Conservation (phyloP, 441 rosid species). For the Erysimum cheiri region DNA sequence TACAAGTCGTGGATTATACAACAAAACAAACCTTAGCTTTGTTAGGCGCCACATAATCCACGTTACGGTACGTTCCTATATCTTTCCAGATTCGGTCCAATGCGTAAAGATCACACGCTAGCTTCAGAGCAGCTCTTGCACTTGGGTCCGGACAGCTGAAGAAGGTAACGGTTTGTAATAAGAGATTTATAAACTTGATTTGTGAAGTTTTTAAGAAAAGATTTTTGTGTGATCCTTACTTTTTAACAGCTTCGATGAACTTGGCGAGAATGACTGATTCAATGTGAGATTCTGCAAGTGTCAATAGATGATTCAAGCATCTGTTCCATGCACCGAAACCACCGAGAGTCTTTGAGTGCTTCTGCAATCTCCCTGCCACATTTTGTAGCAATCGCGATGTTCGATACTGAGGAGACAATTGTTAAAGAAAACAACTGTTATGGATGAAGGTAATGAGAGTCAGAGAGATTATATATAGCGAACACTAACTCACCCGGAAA, state of each 20-base stretch:
- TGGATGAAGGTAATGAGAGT: background rate
- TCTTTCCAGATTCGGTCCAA: conserved; percentile 89
- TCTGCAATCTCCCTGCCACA: conserved; percentile 76
- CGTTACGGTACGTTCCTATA: conserved; percentile 85
- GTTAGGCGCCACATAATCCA: conserved; percentile 91
- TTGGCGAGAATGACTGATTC: conserved; percentile 93
- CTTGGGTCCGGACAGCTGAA: conserved; percentile 82
- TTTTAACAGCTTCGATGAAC: conserved; percentile 87
- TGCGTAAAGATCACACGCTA: conserved; percentile 95
- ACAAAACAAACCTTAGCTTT: conserved; percentile 80
- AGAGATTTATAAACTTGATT: conserved; percentile 1
- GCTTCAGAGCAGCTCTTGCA: conserved; percentile 77
- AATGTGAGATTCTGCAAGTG: conserved; percentile 95
- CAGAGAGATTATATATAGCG: background rate
- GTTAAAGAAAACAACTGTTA: conserved; percentile 3
- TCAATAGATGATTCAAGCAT: conserved; percentile 97
- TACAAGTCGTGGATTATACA: background rate
- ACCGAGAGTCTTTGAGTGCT: conserved; percentile 84
- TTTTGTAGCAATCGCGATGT: conserved; percentile 94
- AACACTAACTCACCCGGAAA: conserved; percentile 72
- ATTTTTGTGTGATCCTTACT: conserved; percentile 52
- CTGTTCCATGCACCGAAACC: conserved; percentile 97
- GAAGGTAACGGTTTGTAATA: background rate
- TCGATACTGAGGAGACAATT: conserved; percentile 91
- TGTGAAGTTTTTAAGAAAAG: background rate